A percentile compares a stretch with the other conserved stretches of the same genome.
These are phyloP conservation scores for Amanita fuliginea DNA, from an alignment of 768 basidiomycete species.

Conservation along the genomic window DNA sequence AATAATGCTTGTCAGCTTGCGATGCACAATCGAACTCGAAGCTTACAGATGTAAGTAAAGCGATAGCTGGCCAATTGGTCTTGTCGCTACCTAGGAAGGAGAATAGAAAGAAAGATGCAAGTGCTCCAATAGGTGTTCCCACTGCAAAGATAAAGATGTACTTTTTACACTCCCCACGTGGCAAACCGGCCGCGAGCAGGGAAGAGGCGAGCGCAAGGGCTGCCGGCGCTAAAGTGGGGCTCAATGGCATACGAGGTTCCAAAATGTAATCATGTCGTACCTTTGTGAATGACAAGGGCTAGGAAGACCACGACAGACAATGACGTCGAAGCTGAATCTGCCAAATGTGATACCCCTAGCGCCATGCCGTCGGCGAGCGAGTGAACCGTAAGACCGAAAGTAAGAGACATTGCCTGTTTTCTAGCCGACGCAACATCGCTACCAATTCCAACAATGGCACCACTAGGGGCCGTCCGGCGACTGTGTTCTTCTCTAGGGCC, in stretches of 20 bases:
- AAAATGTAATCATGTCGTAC: constrained; percentile 17
- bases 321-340: constrained; percentile 16
- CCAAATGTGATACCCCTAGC: constrained; percentile 66
- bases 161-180: constrained; percentile 56
- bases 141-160: constrained; percentile 71
- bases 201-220: constrained; percentile 82
- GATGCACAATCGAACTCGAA: neutral
- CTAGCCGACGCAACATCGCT: constrained; percentile 11
- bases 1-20: neutral
- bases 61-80: constrained; percentile 58
- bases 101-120: constrained; percentile 65
- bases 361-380: constrained; percentile 89
- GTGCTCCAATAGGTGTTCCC: constrained; percentile 75
- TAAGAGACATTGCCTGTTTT: constrained; percentile 54
- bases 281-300: constrained; percentile 89
- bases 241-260: neutral
- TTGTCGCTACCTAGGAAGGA: constrained; percentile 36
- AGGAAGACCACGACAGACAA: constrained; percentile 83
- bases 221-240: constrained; percentile 57
- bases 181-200: constrained; percentile 66
- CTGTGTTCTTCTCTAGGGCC: neutral
- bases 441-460: constrained; percentile 11
- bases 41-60: constrained; percentile 77
- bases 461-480: constrained; percentile 12
- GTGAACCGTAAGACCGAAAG: constrained; percentile 81